phyloP scores from a whole-genome alignment of 768 basidiomycete species.

The Gelatoporia subvermispora region DNA sequence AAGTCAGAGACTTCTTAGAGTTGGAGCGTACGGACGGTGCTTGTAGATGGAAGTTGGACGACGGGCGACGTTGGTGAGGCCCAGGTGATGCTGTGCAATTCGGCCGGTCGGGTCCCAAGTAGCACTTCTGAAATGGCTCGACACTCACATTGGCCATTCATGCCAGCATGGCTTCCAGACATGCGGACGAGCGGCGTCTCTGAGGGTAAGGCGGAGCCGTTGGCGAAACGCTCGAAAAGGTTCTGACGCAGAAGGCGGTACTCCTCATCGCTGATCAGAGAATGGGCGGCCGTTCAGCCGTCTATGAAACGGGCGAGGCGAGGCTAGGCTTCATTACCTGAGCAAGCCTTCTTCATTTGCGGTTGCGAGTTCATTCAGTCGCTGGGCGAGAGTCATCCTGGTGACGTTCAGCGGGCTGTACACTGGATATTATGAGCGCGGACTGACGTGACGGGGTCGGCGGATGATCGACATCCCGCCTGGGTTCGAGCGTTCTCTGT shows the following conservation, averaged over 20 bases:
- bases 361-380: conserved; percentile 72
- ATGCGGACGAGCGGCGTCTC: conserved; percentile 63
- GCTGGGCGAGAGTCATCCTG: conserved; percentile 74
- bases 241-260: conserved; percentile 81
- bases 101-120: not conserved
- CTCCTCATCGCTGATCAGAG: conserved; percentile 69
- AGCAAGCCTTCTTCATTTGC: conserved; percentile 80
- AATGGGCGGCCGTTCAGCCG: too few species aligned
- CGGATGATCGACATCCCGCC: conserved; percentile 15
- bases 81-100: conserved; percentile 7
- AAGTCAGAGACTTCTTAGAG: conserved; percentile 29
- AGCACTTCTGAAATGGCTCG: too few species aligned
- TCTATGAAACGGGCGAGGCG: too few species aligned
- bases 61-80: conserved; percentile 14
- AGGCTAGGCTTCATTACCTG: conserved; percentile 24
- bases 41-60: conserved; percentile 18
- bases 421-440: conserved; percentile 4
- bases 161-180: conserved; percentile 14
- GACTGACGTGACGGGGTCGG: conserved; percentile 32
- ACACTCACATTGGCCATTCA: not conserved
- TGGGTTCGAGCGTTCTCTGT: not conserved
- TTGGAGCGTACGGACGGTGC: conserved; percentile 27
- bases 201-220: conserved; percentile 49
- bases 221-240: conserved; percentile 75
- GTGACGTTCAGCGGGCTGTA: conserved; percentile 14